A percentile compares a stretch with the other conserved stretches of the same genome.
Evolutionary conservation across 306 rosid genomes (phyloP).

Genomic region (Cicer arietinum): DNA sequence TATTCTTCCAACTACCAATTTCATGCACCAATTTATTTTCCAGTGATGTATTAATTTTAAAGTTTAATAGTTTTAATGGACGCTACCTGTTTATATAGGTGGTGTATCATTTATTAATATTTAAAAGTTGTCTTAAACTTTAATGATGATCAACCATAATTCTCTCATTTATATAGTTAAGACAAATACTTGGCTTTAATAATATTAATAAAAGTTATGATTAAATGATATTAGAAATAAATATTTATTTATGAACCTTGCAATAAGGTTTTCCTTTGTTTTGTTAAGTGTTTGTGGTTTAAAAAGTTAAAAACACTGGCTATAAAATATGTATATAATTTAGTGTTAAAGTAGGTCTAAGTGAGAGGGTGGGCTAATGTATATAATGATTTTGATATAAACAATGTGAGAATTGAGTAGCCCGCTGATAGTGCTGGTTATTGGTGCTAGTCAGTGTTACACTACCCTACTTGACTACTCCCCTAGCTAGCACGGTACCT

Average conservation of each 20-base stretch:
- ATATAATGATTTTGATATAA: conserved; percentile 21
- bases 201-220: too few relatives aligned
- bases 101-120: too few relatives aligned
- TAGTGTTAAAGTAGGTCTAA: neutral
- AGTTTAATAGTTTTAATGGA: neutral
- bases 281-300: conserved; percentile 7
- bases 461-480: neutral
- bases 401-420: neutral
- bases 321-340: neutral
- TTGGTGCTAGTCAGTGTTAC: neutral
- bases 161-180: too few relatives aligned
- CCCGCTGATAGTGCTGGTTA: conserved; percentile 12
- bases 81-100: too few relatives aligned
- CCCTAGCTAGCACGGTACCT: conserved; percentile 6
- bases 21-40: neutral
- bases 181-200: too few relatives aligned
- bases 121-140: too few relatives aligned
- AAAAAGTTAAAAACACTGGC: neutral
- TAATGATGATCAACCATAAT: too few relatives aligned
- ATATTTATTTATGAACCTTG: neutral
- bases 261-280: neutral
- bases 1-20: conserved; percentile 19
- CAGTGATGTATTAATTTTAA: neutral
- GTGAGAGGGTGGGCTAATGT: neutral
- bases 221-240: too few relatives aligned